Evolutionary conservation across 768 basidiomycete genomes (phyloP).

Genomic region (Kondoa subrosea): DNA sequence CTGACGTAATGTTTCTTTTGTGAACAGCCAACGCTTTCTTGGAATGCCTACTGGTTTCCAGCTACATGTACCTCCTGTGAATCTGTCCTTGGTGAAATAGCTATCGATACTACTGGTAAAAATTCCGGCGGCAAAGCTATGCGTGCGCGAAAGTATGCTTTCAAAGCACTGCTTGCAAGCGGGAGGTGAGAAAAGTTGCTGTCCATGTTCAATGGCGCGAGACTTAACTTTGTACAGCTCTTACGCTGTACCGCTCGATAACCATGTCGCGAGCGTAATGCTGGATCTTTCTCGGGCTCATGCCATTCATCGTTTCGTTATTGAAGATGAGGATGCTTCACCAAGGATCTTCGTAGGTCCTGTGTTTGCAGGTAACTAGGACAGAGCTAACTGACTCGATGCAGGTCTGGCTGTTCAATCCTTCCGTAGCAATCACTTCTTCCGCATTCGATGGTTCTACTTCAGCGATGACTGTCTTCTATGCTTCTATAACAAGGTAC

Average conservation of each 20-base stretch:
- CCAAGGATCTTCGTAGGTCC: constrained; percentile 57
- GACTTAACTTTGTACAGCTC: constrained; percentile 16
- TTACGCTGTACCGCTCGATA: constrained; percentile 15
- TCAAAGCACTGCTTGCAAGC: constrained; percentile 47
- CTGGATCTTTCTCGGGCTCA: constrained; percentile 78
- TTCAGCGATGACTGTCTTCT: background rate
- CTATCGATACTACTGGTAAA: background rate
- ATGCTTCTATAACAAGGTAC: background rate
- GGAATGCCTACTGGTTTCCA: background rate
- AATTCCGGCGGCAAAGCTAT: constrained; percentile 23
- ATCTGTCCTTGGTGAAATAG: background rate
- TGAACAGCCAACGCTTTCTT: background rate
- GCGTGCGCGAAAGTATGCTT: constrained; percentile 65
- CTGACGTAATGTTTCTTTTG: constrained; percentile 15
- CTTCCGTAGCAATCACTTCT: constrained; percentile 63
- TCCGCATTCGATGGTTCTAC: constrained; percentile 32
- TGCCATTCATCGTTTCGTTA: constrained; percentile 76
- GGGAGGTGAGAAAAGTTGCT: constrained; percentile 6
- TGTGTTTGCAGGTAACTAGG: background rate
- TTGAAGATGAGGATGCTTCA: constrained; percentile 70
- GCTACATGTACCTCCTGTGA: background rate
- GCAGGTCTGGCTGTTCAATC: constrained; percentile 91
- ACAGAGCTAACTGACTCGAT: background rate
- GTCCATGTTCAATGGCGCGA: background rate
- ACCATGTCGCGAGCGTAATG: constrained; percentile 65